phyloP scores from a whole-genome alignment of 768 basidiomycete species.

The Rhodotorula diobovata region DNA sequence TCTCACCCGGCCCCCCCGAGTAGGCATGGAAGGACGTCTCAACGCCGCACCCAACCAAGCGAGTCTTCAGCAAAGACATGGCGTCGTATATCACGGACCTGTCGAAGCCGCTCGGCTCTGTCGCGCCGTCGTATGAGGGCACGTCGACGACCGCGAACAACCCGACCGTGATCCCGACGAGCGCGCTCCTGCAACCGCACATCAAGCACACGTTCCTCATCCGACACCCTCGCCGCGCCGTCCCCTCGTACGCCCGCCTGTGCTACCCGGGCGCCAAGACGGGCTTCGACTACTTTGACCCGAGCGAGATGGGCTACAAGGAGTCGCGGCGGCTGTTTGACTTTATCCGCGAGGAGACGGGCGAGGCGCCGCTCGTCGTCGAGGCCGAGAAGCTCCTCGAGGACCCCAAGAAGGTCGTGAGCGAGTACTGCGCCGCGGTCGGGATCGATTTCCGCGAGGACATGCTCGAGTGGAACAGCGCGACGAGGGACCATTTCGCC shows the following conservation, averaged over 20 bases:
- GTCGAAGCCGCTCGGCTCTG: conserved; percentile 15
- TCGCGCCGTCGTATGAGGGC: conserved; percentile 18
- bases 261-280: conserved; percentile 42
- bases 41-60: conserved; percentile 8
- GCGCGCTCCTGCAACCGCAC: conserved; percentile 33
- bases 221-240: conserved; percentile 42
- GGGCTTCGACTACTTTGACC: conserved; percentile 43
- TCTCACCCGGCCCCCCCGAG: neutral
- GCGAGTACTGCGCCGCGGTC: conserved; percentile 39
- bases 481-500: conserved; percentile 43
- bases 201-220: conserved; percentile 44
- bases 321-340: conserved; percentile 38
- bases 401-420: conserved; percentile 34
- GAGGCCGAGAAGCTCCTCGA: conserved; percentile 39
- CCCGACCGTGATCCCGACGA: conserved; percentile 42
- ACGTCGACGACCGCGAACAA: conserved; percentile 22
- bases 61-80: conserved; percentile 43
- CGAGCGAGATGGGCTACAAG: conserved; percentile 40
- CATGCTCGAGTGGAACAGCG: conserved; percentile 44
- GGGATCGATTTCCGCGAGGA: conserved; percentile 37
- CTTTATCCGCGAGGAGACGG: conserved; percentile 28
- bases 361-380: conserved; percentile 35
- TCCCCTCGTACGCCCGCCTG: conserved; percentile 41
- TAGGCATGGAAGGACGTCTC: conserved; percentile 39
- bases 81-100: conserved; percentile 42